Base-by-base conservation (phyloP, 345 rosid genomes). In the Mallotus nudiflorus region DNA sequence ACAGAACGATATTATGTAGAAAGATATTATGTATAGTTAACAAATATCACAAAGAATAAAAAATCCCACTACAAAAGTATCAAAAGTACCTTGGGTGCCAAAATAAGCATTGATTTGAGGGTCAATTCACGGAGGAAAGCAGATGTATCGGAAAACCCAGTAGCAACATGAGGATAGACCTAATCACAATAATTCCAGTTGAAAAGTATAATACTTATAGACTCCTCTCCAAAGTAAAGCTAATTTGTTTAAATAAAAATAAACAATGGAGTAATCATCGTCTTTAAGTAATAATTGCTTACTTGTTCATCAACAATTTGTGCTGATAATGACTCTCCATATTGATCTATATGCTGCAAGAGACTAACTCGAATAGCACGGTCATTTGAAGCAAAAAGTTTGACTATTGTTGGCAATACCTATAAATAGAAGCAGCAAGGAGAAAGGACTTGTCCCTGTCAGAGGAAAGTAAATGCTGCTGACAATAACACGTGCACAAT, bases 271-370 rank as follows among this genome's bases (percentile, higher is more conserved):
- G 44, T 29, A 10, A 14, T 48, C 57, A 16, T 55, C 76, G n/a
- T n/a, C 67, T 46, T 50, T 53, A 12, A 28, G 60, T 27, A 55
- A 42, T 16, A 56, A 63, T 42, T 44, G 66, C 85, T 74, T 89
- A 95, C 99, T 84, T 92, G 98, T 82, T 92, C 99, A 82, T 95
- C 99, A 64, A 91, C 97, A 70, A 89, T 80, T 74, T 90, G 94
- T 51, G 88, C 84, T 2, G 97, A 81, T 77, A 95, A 72, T 59
- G 97, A 90, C 77, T 92, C 97, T 73, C 99, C 99, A 73, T 74
- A 95, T 75, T 90, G 97, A 82, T 95, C 99, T 80, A 95, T 85
- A 83, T 95, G 99, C 84, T 95, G 98, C 71, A 95, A 79, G 67
- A 95, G 98, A 73, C 94, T 84, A 50, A 92, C 96, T 78, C 98